Evolutionary conservation across 257 asterid species (phyloP), one percentile per base, ranked within the genome.

Genomic region (Ballota nigra): DNA sequence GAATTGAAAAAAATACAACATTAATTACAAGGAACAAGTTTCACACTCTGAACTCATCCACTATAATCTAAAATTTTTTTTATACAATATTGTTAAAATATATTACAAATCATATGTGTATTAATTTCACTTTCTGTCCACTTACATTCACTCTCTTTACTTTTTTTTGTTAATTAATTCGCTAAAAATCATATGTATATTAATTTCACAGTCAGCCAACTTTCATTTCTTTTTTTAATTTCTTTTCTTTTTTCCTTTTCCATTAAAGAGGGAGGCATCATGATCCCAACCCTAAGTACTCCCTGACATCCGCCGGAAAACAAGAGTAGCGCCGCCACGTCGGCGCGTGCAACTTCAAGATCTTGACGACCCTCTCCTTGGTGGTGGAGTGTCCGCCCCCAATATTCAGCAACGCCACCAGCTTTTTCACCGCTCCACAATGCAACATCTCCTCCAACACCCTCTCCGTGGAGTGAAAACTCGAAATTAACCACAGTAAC

Each of bases 241-340:
- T n/a, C n/a, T n/a, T n/a, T n/a, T n/a, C n/a, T n/a, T n/a, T n/a
- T n/a, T n/a, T n/a, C n/a, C n/a, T n/a, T n/a, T n/a, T n/a, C n/a
- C n/a, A n/a, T n/a, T n/a, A n/a, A n/a, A n/a, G n/a, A 31, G 36
- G 6, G 36, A 2, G 4, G 6, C 4, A 34, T 34, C 10, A 36
- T 36, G 43, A 8, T 36, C 78, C 86, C 72, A 77, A 60, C 13
- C 96, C 97, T 81, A 88, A 74, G 66, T 84, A 86, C 40, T 69
- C 85, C 84, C 72, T 81, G 33, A 86, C 65, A 53, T 89, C 94
- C 5, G 29, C 40, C 9, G 98, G 89, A 23, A 89, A 89, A 81
- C 98, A 93, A n/a, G 96, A 93, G 71, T 81, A 82, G 5, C 83
- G 71, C 83, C 80, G 80, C 98, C 98, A 93, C 69, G 75, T 76